Percentiles rank a stretch among this genome's conserved stretches.
Evolutionary conservation across 768 basidiomycete genomes (phyloP).

Genomic region (Tricholoma furcatifolium): DNA sequence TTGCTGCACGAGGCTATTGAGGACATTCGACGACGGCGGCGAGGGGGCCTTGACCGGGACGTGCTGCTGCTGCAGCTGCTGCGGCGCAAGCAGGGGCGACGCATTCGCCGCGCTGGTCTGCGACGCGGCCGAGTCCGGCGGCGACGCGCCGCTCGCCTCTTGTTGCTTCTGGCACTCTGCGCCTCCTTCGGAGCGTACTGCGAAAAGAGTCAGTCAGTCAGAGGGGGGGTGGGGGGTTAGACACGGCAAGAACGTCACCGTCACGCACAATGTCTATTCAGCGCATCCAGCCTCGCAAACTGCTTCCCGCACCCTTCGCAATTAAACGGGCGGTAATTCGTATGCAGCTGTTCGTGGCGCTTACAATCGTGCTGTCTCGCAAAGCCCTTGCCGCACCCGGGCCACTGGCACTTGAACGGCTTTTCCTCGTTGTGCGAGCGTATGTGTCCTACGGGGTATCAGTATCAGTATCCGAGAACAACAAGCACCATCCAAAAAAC

Average conservation of each 20-base stretch:
- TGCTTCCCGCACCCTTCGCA: slow-evolving; percentile 93
- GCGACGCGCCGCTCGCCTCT: slow-evolving; percentile 25
- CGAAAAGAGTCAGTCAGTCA: background rate
- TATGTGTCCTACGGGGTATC: slow-evolving; percentile 65
- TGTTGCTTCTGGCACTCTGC: slow-evolving; percentile 61
- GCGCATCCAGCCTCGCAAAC: slow-evolving; percentile 93
- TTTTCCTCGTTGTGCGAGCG: slow-evolving; percentile 94
- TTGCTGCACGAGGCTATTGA: background rate
- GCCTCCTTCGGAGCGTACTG: slow-evolving; percentile 82
- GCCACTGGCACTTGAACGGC: slow-evolving; percentile 94
- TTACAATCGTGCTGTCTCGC: slow-evolving; percentile 96
- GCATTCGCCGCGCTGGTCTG: too few relatives aligned
- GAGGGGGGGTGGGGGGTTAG: background rate
- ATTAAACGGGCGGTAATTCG: slow-evolving; percentile 87
- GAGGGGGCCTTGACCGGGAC: background rate
- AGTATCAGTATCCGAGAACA: background rate
- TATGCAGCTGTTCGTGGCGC: slow-evolving; percentile 91
- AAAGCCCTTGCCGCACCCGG: slow-evolving; percentile 92
- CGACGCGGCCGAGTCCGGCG: background rate
- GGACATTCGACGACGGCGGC: background rate
- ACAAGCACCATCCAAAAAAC: slow-evolving; percentile 5
- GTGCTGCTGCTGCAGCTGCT: too few relatives aligned
- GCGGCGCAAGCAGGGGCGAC: background rate
- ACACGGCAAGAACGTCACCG: slow-evolving; percentile 1
- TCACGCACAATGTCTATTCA: slow-evolving; percentile 86